Evolutionary conservation across 75 land plant species (phyloP).

Genomic region (Cupressus sempervirens): DNA sequence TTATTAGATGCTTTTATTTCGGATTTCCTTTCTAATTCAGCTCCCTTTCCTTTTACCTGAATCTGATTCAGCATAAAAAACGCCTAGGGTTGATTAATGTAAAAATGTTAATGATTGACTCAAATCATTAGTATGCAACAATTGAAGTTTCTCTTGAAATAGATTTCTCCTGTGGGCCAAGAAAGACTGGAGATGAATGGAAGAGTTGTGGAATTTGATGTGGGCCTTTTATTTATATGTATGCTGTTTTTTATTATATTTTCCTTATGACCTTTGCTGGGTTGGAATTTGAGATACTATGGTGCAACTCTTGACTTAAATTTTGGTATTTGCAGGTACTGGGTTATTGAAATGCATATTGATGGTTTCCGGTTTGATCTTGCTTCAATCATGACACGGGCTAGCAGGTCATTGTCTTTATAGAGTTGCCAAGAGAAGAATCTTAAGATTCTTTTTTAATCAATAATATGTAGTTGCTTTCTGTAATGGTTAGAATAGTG

Average conservation of each 20-base stretch:
- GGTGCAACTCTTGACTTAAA: background rate
- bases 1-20: background rate
- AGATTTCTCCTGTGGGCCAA: background rate
- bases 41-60: background rate
- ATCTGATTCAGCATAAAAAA: background rate
- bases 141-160: background rate
- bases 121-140: background rate
- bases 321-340: constrained; percentile 51
- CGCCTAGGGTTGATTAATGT: background rate
- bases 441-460: background rate
- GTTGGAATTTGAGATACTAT: background rate
- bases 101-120: background rate
- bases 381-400: constrained; percentile 92
- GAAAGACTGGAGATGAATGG: background rate
- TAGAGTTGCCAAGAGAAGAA: background rate
- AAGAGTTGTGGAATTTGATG: background rate
- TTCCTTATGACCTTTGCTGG: background rate
- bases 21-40: background rate
- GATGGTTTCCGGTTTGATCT: constrained; percentile 99
- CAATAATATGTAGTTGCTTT: background rate
- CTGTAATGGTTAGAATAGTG: background rate
- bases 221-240: background rate
- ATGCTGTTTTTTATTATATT: background rate
- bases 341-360: constrained; percentile 97
- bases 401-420: constrained; percentile 55